phyloP scores from a whole-genome alignment of 2,329 filamentous ascomycete genomes.

The Pseudogymnoascus verrucosus region DNA sequence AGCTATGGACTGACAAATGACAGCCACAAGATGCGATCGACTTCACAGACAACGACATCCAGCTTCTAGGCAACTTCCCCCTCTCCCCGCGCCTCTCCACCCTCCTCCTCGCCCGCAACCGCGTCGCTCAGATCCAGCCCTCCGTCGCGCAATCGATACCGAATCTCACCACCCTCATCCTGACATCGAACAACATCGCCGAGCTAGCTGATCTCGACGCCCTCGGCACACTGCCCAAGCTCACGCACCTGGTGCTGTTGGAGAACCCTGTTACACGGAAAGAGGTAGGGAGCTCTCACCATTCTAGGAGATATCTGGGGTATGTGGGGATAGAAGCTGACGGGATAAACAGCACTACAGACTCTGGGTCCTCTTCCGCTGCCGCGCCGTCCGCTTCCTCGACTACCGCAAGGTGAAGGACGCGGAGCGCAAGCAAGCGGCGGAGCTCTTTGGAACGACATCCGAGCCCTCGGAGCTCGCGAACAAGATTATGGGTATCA shows the following conservation, averaged over 20 bases:
- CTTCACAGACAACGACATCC: conserved; percentile 96
- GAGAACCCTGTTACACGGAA: conserved; percentile 90
- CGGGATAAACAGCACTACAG: conserved; percentile 65
- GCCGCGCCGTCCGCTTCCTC: conserved; percentile 77
- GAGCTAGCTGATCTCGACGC: conserved; percentile 85
- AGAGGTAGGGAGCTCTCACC: conserved; percentile 58
- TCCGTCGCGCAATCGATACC: conserved; percentile 68
- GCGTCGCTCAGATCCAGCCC: conserved; percentile 73
- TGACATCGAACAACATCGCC: conserved; percentile 72
- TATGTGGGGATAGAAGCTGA: conserved; percentile 7
- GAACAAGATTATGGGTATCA: conserved; percentile 73
- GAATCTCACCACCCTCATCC: conserved; percentile 70
- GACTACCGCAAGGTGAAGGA: conserved; percentile 91
- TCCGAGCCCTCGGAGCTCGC: conserved; percentile 75
- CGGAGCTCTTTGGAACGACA: conserved; percentile 73
- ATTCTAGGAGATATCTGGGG: background rate
- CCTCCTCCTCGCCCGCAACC: conserved; percentile 82
- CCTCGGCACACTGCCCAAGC: conserved; percentile 56
- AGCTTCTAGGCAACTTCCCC: conserved; percentile 83
- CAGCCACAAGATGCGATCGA: conserved; percentile 96
- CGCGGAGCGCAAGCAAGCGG: conserved; percentile 67
- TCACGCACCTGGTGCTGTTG: conserved; percentile 73
- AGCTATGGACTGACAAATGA: background rate
- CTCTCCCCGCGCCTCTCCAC: conserved; percentile 81
- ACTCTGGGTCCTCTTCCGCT: conserved; percentile 82